Base-by-base conservation (phyloP, 1,139 yeast genomes). In the Suhomyces ambrosiae region DNA sequence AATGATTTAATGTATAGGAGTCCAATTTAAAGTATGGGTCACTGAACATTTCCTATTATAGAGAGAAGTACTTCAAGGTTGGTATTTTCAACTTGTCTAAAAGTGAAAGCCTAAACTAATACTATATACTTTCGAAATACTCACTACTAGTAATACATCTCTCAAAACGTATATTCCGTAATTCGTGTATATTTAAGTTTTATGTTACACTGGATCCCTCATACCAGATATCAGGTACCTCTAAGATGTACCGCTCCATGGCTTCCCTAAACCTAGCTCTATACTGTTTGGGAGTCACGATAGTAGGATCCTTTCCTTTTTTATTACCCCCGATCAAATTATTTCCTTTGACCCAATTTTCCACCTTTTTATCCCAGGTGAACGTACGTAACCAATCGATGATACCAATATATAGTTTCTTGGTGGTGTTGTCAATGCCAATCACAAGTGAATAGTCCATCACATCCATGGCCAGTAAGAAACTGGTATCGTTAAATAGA, bases 361-460 rank as follows among this genome's bases (percentile, higher is more conserved):
- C 99, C 16, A 94, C 79, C 61, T 90, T 92, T 61, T 94, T 94
- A 56, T 94, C 99, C 99, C 99, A 94, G 0, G 99, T 94, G 53
- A 90, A 94, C 0, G 98, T 89, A 39, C 98, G 68, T 37, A 94
- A 81, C 71, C 95, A 94, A 60, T 94, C 97, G 48, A 92, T 92
- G 30, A 94, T 92, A 5, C 99, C 99, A 23, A 90, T 95, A 27
- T 90, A 87, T 37, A 82, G 80, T 43, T 76, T 75, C 45, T 73
- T 75, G 35, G 80, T 74, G 32, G 76, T 75, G 25, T 79, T 81
- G 53, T 86, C 94, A 33, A 94, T 86, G 0, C 97, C 98, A 45
- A 94, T 84, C 11, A 94, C 96, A 48, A 94, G 69, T 1, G 97
- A 90, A 55, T 94, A 94, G 61, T 94, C 99, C 99, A 94, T 94